Conservation (phyloP, 106 monocot genomes). For the Iris macrosiphon region DNA sequence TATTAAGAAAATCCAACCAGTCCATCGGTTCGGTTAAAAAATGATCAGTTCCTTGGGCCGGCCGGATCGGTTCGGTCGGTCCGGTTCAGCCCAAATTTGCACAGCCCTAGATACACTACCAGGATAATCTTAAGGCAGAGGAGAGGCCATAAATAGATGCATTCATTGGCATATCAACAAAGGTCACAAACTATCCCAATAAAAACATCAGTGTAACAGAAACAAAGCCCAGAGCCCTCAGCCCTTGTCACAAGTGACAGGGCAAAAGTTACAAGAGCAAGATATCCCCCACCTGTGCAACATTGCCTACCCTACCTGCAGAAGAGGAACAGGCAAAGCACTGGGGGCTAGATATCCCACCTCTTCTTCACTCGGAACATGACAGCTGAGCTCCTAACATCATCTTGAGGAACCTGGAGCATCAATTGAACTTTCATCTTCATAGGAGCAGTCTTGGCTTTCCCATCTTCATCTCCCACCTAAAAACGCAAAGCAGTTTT, state of each 20-base stretch:
- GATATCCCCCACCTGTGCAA: too few relatives aligned
- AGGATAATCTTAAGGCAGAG: too few relatives aligned
- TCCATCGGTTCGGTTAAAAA: too few relatives aligned
- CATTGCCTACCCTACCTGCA: neutral
- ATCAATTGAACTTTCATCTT: constrained; percentile 83
- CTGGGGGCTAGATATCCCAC: constrained; percentile 62
- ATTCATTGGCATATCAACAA: constrained; percentile 7
- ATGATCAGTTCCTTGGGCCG: too few relatives aligned
- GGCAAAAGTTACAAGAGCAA: too few relatives aligned
- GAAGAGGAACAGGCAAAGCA: neutral
- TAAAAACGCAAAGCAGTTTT: constrained; percentile 11
- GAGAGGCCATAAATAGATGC: neutral
- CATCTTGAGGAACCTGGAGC: constrained; percentile 84
- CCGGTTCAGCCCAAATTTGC: too few relatives aligned
- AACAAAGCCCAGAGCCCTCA: neutral
- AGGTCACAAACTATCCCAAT: neutral
- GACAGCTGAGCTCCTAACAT: constrained; percentile 33
- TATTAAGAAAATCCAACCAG: too few relatives aligned
- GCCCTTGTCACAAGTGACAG: neutral
- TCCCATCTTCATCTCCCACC: constrained; percentile 78
- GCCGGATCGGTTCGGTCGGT: too few relatives aligned
- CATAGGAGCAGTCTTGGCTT: constrained; percentile 68
- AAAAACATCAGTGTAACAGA: neutral
- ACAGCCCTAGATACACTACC: too few relatives aligned
- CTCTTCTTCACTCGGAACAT: constrained; percentile 92